phyloP scores from a whole-genome alignment of 108 stramenopile species.

The Fragilaria crotonensis region DNA sequence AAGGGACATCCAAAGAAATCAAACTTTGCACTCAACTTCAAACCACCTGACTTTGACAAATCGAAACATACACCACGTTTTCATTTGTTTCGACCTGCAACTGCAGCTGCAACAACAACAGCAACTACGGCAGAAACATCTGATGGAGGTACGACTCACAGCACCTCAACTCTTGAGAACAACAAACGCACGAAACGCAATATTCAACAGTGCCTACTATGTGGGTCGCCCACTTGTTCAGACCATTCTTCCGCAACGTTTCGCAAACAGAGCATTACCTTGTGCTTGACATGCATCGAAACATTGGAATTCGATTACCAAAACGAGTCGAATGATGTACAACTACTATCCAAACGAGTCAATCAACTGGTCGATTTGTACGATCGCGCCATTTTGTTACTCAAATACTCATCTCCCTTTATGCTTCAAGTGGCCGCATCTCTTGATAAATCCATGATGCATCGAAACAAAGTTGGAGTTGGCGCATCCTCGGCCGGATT shows the following conservation, averaged over 20 bases:
- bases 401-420: constrained; percentile 48
- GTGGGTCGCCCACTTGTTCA: constrained; percentile 27
- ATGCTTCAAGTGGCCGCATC: constrained; percentile 32
- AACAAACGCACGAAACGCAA: too few species aligned
- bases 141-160: too few species aligned
- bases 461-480: constrained; percentile 43
- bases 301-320: constrained; percentile 48
- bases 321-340: constrained; percentile 12
- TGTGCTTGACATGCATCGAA: constrained; percentile 44
- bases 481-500: constrained; percentile 47
- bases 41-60: too few species aligned
- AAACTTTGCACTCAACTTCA: too few species aligned
- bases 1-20: constrained; percentile 1
- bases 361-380: constrained; percentile 61
- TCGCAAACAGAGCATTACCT: constrained; percentile 32
- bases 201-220: constrained; percentile 44
- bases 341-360: constrained; percentile 22
- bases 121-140: too few species aligned
- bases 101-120: too few species aligned
- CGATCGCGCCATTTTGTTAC: constrained; percentile 48
- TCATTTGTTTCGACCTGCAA: too few species aligned
- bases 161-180: too few species aligned
- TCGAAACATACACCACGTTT: too few species aligned
- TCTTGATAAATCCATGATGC: constrained; percentile 30
- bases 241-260: constrained; percentile 35